Conservation (phyloP, 2,329 filamentous ascomycete species). For the Fusarium hainanense region DNA sequence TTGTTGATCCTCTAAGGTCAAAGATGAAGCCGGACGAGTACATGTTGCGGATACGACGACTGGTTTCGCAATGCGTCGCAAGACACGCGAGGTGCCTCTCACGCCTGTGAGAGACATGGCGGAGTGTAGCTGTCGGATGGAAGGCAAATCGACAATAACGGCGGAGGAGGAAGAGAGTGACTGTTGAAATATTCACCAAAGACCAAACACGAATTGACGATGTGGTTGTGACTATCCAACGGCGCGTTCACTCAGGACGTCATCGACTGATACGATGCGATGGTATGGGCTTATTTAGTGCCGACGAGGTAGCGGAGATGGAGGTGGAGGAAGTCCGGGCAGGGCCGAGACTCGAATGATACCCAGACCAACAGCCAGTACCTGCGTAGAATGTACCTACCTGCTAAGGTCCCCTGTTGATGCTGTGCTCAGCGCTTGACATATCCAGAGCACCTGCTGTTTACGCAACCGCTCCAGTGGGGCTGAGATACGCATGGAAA, state of each 20-base stretch:
- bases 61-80: constrained; percentile 56
- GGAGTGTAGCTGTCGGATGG: constrained; percentile 22
- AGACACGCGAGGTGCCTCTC: constrained; percentile 61
- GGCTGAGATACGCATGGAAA: background rate
- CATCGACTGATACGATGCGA: constrained; percentile 36
- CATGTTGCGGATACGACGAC: constrained; percentile 37
- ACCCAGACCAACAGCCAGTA: background rate
- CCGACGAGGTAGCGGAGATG: constrained; percentile 33
- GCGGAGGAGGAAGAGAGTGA: constrained; percentile 7
- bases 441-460: background rate
- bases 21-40: constrained; percentile 57
- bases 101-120: constrained; percentile 62
- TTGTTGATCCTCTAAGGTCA: constrained; percentile 67
- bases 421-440: background rate
- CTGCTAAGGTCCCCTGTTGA: background rate
- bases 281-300: constrained; percentile 34
- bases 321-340: constrained; percentile 36
- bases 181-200: constrained; percentile 4
- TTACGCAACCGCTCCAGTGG: constrained; percentile 1
- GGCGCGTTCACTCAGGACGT: constrained; percentile 41
- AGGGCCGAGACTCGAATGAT: constrained; percentile 36
- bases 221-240: constrained; percentile 22
- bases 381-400: constrained; percentile 1
- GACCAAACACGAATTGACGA: constrained; percentile 9
- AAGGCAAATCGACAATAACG: background rate